A percentile compares a stretch with the other conserved stretches of the same genome.
Evolutionary conservation across 495 filamentous ascomycete species (phyloP).

Genomic region (Penicillium chermesinum): DNA sequence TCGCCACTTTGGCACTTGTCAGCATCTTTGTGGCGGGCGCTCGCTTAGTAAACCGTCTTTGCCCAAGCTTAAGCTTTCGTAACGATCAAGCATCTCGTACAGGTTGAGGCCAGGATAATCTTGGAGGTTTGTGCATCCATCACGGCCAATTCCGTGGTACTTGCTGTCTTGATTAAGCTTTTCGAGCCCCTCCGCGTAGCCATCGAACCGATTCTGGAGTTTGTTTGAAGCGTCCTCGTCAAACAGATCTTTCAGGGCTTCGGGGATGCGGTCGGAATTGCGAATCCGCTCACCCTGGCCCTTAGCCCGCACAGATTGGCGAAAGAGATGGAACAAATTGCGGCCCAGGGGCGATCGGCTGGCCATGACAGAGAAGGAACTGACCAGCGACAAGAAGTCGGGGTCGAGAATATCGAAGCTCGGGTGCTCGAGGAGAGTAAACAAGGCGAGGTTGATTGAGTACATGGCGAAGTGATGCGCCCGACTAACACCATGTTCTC

Average conservation of each 20-base stretch:
- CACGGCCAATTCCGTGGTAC: conserved; percentile 28
- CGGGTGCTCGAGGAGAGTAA: conserved; percentile 31
- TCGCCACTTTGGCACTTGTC: too few species aligned
- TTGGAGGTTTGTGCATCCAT: conserved; percentile 16
- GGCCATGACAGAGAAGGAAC: conserved; percentile 35
- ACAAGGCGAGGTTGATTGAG: conserved; percentile 42
- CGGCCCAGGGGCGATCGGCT: conserved; percentile 35
- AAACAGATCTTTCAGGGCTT: conserved; percentile 37
- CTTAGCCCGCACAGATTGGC: conserved; percentile 31
- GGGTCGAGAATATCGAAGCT: conserved; percentile 35
- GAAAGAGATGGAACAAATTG: conserved; percentile 41
- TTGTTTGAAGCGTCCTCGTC: conserved; percentile 24
- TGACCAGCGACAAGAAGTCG: conserved; percentile 36
- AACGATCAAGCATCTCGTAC: conserved; percentile 41
- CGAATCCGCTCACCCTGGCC: conserved; percentile 29
- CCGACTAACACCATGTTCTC: conserved; percentile 36
- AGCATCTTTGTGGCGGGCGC: conserved; percentile 1
- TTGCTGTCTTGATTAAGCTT: conserved; percentile 32
- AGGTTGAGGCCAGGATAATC: conserved; percentile 25
- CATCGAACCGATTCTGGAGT: conserved; percentile 25
- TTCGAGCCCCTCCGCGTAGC: conserved; percentile 35
- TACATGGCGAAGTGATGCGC: conserved; percentile 43
- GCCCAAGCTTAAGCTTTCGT: conserved; percentile 10
- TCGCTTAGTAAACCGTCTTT: neutral
- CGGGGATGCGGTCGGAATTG: conserved; percentile 16